Evolutionary conservation across 352 stramenopile genomes (phyloP).

Genomic region (Phytophthora meadii): DNA sequence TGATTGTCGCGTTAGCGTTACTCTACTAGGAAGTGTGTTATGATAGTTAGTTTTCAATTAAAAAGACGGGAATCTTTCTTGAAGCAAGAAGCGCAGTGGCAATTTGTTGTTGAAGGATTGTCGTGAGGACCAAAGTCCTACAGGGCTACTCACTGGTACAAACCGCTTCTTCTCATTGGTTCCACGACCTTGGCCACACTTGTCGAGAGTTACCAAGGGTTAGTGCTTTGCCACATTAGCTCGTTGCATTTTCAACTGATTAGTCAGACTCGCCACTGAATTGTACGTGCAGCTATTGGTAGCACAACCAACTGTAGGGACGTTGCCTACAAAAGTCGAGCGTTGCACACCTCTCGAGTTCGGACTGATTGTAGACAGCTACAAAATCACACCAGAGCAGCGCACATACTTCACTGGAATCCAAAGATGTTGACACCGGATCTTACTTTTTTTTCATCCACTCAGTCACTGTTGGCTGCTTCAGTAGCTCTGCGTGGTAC

Average conservation of each 20-base stretch:
- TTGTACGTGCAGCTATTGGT: conserved; percentile 1
- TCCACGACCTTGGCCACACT: neutral
- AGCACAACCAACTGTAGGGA: conserved; percentile 5
- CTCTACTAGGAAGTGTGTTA: too few relatives aligned
- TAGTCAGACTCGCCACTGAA: conserved; percentile 4
- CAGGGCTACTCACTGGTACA: neutral
- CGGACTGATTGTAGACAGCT: conserved; percentile 3
- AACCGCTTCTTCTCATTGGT: neutral
- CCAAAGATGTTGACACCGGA: neutral
- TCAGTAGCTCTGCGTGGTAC: conserved; percentile 64
- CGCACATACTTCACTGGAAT: conserved; percentile 4
- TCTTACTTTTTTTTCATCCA: conserved; percentile 63
- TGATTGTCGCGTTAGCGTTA: too few relatives aligned
- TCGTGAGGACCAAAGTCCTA: too few relatives aligned
- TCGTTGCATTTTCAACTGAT: conserved; percentile 4
- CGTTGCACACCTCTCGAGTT: conserved; percentile 1
- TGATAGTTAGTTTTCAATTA: too few relatives aligned
- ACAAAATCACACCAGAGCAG: conserved; percentile 1
- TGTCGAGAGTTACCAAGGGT: neutral
- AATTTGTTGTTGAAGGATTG: too few relatives aligned
- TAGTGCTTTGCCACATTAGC: neutral
- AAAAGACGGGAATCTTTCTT: too few relatives aligned
- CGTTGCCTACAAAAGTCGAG: neutral
- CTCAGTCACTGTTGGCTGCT: conserved; percentile 62
- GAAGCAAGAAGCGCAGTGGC: too few relatives aligned